phyloP scores from a whole-genome alignment of 2,329 filamentous ascomycete species.

The Trichophyton mentagrophytes region DNA sequence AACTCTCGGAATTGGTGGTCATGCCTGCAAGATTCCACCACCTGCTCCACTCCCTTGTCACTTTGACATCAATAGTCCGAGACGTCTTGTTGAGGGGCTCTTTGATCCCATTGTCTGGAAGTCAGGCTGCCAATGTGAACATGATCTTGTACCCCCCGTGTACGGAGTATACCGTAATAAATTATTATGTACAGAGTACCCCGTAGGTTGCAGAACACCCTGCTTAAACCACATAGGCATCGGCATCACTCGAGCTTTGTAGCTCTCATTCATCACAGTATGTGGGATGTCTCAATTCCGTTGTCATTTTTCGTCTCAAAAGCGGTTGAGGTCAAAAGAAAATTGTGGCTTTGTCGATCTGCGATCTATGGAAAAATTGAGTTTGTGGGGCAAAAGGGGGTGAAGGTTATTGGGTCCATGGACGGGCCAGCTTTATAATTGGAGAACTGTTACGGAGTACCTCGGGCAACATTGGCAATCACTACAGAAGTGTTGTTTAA shows the following conservation, averaged over 20 bases:
- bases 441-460: background rate
- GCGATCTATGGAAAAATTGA: constrained; percentile 1
- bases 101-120: background rate
- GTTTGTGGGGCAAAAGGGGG: constrained; percentile 1
- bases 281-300: background rate
- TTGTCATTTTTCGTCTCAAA: background rate
- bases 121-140: background rate
- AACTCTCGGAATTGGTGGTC: background rate
- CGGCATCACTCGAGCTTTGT: background rate
- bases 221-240: background rate
- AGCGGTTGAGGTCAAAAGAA: background rate
- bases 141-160: background rate
- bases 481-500: background rate
- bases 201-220: background rate
- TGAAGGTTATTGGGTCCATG: background rate
- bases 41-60: background rate
- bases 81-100: background rate
- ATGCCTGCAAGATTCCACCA: background rate
- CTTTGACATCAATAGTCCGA: background rate
- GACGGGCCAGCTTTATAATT: background rate
- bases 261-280: background rate
- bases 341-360: background rate
- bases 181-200: no score
- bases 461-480: background rate
- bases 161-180: background rate